Evolutionary conservation across 768 basidiomycete genomes (phyloP).

Genomic region (Pisolithus microcarpus): DNA sequence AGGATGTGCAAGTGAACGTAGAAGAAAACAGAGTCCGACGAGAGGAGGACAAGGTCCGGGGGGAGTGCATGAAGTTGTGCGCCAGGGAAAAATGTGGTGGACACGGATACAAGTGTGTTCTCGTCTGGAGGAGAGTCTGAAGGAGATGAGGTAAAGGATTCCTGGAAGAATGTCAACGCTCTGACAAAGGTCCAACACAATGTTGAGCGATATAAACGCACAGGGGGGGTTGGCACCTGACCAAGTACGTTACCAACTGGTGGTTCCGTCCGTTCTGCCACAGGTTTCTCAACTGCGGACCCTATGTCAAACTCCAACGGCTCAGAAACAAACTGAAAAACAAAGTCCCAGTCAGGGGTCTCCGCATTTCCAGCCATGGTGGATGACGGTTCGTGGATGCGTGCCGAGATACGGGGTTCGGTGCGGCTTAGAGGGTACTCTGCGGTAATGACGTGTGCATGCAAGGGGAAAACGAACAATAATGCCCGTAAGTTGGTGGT

Average conservation of each 20-base stretch:
- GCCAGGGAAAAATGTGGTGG: constrained; percentile 75
- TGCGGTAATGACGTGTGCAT: not conserved
- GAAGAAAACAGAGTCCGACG: constrained; percentile 77
- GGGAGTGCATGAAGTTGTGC: constrained; percentile 49
- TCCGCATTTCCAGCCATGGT: constrained; percentile 32
- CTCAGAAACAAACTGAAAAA: constrained; percentile 52
- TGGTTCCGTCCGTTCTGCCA: constrained; percentile 19
- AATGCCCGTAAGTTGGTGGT: no score
- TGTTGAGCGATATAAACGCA: constrained; percentile 25
- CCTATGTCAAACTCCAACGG: constrained; percentile 29
- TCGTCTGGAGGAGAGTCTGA: constrained; percentile 30
- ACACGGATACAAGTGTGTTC: constrained; percentile 59
- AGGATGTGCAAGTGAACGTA: constrained; percentile 64
- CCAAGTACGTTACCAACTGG: constrained; percentile 7
- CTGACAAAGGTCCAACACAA: constrained; percentile 1
- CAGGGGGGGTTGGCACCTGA: constrained; percentile 64
- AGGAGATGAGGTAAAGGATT: constrained; percentile 28
- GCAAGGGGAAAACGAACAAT: not conserved
- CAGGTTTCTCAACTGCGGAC: constrained; percentile 31
- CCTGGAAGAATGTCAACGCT: constrained; percentile 14
- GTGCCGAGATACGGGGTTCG: not conserved
- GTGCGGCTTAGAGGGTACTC: not conserved
- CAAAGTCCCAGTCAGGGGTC: constrained; percentile 52
- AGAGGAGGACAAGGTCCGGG: constrained; percentile 60
- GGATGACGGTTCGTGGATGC: not conserved